Percentiles rank a stretch among this genome's conserved stretches.
phyloP scores from a whole-genome alignment of 2,329 filamentous ascomycete species.

The Chrysosporium queenslandicum region DNA sequence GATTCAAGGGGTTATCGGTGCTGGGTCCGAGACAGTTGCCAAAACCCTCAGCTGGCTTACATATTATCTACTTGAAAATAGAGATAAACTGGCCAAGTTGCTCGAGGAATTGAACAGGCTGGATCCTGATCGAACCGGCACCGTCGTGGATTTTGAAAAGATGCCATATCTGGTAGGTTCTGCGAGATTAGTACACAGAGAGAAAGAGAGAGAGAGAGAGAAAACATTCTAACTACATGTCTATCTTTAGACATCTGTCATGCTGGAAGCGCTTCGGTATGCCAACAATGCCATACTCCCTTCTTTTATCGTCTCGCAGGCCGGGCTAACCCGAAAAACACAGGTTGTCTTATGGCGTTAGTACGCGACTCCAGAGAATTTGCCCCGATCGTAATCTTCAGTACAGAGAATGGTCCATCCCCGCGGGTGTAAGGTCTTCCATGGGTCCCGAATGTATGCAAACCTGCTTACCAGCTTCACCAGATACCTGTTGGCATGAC shows the following conservation, averaged over 20 bases:
- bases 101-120: constrained; percentile 18
- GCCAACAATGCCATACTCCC: not conserved
- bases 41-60: constrained; percentile 20
- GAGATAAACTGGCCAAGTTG: constrained; percentile 10
- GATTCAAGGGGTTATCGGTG: constrained; percentile 25
- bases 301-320: not conserved
- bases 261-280: constrained; percentile 7
- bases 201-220: no score
- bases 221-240: not conserved
- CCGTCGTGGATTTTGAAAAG: constrained; percentile 28
- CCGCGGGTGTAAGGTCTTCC: constrained; percentile 8
- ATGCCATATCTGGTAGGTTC: constrained; percentile 31
- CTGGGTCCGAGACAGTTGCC: constrained; percentile 28
- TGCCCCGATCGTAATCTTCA: constrained; percentile 17
- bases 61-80: constrained; percentile 11
- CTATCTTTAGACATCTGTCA: constrained; percentile 5
- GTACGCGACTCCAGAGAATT: constrained; percentile 23
- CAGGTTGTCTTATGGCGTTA: constrained; percentile 28
- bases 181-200: not conserved
- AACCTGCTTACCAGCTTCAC: not conserved
- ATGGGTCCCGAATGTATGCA: not conserved
- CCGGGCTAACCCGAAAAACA: constrained; percentile 8
- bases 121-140: constrained; percentile 20
- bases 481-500: constrained; percentile 22
- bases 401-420: constrained; percentile 17